Conservation (phyloP, 768 basidiomycete genomes). For the Omphalotus guepiniiformis region DNA sequence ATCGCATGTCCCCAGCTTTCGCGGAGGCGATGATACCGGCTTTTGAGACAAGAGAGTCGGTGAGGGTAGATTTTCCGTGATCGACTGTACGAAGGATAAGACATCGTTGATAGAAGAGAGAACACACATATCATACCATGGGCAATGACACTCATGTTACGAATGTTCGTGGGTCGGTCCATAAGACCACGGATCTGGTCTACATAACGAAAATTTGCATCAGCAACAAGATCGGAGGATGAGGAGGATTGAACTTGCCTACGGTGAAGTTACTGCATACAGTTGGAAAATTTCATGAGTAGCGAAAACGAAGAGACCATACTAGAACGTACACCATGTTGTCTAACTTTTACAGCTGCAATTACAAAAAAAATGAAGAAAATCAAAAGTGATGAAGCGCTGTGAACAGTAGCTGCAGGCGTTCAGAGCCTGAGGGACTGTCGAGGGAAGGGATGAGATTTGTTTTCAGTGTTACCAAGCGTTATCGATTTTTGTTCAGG, state of each 20-base stretch:
- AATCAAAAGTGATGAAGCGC: no score
- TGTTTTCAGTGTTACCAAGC: background rate
- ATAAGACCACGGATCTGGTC: constrained; percentile 87
- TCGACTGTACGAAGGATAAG: constrained; percentile 60
- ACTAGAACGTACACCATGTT: constrained; percentile 74
- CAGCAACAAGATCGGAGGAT: constrained; percentile 12
- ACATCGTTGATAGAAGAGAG: constrained; percentile 12
- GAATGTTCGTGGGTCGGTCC: constrained; percentile 89
- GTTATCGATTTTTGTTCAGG: constrained; percentile 5
- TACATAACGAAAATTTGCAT: constrained; percentile 26
- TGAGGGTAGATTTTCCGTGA: constrained; percentile 99
- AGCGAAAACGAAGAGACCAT: constrained; percentile 4
- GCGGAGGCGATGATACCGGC: constrained; percentile 96
- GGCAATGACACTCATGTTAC: constrained; percentile 93
- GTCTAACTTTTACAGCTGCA: constrained; percentile 41
- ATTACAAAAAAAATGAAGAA: background rate
- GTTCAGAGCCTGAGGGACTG: constrained; percentile 2
- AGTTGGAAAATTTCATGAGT: constrained; percentile 20
- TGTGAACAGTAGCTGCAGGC: constrained; percentile 1
- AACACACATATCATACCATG: constrained; percentile 49
- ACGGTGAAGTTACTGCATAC: constrained; percentile 78
- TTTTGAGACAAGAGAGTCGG: constrained; percentile 98
- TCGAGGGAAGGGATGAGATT: constrained; percentile 9
- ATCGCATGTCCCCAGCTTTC: constrained; percentile 95
- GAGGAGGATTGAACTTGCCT: constrained; percentile 45